These are phyloP conservation scores for Alternaria angustiovoidea DNA, from an alignment of 2,329 filamentous ascomycete genomes.

Conservation along the genomic window DNA sequence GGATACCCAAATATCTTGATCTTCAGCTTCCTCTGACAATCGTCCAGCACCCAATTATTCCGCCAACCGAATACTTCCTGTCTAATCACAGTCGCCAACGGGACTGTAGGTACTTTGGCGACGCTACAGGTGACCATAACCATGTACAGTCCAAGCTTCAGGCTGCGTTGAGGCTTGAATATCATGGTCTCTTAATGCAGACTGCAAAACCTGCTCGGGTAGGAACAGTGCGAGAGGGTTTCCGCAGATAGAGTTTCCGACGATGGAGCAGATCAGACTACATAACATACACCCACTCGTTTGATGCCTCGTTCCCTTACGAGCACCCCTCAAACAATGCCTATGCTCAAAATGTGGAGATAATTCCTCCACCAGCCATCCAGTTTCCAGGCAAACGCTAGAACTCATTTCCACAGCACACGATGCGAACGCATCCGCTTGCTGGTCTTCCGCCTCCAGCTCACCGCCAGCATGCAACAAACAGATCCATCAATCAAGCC, in stretches of 20 bases:
- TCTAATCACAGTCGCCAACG: not conserved
- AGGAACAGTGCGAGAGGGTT: not conserved
- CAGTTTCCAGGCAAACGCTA: not conserved
- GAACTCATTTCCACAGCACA: rapidly evolving
- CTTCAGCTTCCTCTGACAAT: not conserved
- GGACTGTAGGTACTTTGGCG: not conserved
- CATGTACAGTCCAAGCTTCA: not conserved
- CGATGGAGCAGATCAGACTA: not conserved
- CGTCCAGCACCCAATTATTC: not conserved
- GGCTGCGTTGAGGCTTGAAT: not conserved
- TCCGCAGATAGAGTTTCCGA: no score
- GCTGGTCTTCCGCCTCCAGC: not conserved
- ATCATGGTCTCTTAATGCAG: not conserved
- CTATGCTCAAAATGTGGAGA: not conserved
- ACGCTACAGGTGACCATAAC: not conserved
- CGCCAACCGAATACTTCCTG: no score
- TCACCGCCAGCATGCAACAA: not conserved
- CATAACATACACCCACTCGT: not conserved
- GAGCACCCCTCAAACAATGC: not conserved
- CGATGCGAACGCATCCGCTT: not conserved
- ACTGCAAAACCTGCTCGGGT: not conserved
- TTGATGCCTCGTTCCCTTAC: not conserved
- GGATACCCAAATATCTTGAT: not conserved
- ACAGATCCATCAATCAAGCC: no score
- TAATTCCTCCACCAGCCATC: not conserved